A percentile compares a stretch with the other conserved stretches of the same genome.
phyloP scores from a whole-genome alignment of 192 early-diverging fungal genomes.

The Coemansia guatemalensis region DNA sequence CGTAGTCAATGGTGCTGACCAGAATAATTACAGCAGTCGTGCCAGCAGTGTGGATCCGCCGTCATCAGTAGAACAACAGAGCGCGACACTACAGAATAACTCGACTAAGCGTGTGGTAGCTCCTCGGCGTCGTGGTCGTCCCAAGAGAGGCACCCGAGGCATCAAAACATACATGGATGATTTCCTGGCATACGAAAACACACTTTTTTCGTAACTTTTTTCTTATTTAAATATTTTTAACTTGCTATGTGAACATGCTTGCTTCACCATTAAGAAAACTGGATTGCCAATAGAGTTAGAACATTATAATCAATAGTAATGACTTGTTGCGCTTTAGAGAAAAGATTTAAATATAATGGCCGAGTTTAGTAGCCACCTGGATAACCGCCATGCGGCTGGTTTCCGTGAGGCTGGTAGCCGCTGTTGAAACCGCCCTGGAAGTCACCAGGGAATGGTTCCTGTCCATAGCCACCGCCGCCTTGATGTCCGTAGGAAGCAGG shows the following conservation, averaged over 20 bases:
- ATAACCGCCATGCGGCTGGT: neutral
- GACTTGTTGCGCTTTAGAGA: no score
- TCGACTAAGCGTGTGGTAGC: slow-evolving; percentile 9
- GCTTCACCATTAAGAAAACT: no score
- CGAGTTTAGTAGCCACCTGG: no score
- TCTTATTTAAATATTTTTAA: no score
- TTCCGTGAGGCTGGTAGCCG: slow-evolving; percentile 2
- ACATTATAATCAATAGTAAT: no score
- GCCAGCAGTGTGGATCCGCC: slow-evolving; percentile 37
- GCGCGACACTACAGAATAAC: neutral
- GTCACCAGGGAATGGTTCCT: slow-evolving; percentile 1
- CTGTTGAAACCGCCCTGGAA: slow-evolving; percentile 8
- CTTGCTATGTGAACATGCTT: no score
- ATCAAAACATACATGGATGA: slow-evolving; percentile 29
- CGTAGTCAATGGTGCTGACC: neutral
- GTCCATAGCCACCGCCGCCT: slow-evolving; percentile 7
- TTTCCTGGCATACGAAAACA: slow-evolving; percentile 40
- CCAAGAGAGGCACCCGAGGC: slow-evolving; percentile 20
- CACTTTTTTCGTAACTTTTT: neutral
- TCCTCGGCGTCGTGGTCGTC: slow-evolving; percentile 22
- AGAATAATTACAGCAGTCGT: slow-evolving; percentile 21
- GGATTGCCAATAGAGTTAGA: no score
- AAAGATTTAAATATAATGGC: no score
- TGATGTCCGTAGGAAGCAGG: neutral
- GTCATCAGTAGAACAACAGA: slow-evolving; percentile 15